Evolutionary conservation across 352 stramenopile genomes (phyloP).

Genomic region (Phytopythium ostracodes): DNA sequence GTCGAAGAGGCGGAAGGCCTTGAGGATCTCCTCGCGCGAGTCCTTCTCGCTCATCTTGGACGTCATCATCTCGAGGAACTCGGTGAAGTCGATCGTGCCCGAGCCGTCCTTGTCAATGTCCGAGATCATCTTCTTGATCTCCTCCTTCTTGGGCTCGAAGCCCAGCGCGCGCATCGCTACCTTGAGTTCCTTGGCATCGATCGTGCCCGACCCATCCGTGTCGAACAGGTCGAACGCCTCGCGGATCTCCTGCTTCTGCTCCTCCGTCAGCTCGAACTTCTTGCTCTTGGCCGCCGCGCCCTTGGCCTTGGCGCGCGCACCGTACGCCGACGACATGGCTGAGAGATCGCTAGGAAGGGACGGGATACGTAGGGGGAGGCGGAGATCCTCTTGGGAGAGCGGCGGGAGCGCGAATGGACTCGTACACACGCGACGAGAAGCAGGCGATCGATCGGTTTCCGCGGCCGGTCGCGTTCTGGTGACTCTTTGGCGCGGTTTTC

Average conservation of each 20-base stretch:
- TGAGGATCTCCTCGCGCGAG: conserved; percentile 95
- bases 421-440: not conserved
- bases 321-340: conserved; percentile 66
- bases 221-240: conserved; percentile 98
- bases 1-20: conserved; percentile 98
- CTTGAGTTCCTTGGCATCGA: conserved; percentile 96
- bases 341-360: too few species aligned
- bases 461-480: not conserved
- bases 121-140: conserved; percentile 97
- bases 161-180: conserved; percentile 95
- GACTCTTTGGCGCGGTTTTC: not conserved
- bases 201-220: conserved; percentile 92
- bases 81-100: conserved; percentile 95
- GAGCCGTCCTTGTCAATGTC: conserved; percentile 95
- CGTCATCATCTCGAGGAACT: conserved; percentile 98
- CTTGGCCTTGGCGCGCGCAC: conserved; percentile 66
- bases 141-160: conserved; percentile 97
- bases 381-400: not conserved
- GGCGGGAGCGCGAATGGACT: not conserved
- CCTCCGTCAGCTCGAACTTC: conserved; percentile 88
- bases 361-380: not conserved
- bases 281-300: conserved; percentile 72
- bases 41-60: conserved; percentile 97
- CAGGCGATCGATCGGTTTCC: not conserved
- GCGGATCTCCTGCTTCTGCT: conserved; percentile 95